Evolutionary conservation across 2,329 filamentous ascomycete species (phyloP), one percentile per base, ranked within the genome.

Genomic region (Diaporthe vaccinii): DNA sequence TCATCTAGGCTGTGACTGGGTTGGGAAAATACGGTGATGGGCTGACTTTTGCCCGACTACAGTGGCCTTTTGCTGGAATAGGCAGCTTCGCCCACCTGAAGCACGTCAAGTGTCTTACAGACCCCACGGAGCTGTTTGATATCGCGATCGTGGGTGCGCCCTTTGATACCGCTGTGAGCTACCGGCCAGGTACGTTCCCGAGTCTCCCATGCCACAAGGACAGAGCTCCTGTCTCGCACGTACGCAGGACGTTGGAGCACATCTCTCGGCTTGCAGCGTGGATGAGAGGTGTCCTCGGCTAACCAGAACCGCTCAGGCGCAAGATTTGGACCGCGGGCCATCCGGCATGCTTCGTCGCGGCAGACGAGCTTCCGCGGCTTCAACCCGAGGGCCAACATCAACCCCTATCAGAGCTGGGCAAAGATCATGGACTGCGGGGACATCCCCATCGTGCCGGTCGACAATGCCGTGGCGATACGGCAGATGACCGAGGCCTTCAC

Each of bases 371-470:
- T 93, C 83, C 91, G 95, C 57, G 93, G 93, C 81, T 95, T 94
- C 89, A 98, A 98, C 84, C 91, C 93, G 2, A 92, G 95, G 31
- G 95, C 95, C 2, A 89, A 89, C 53, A 89, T 98, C 78, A 98
- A 98, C 83, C 95, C 96, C 0, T 98, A 97, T 85, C 86, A 87
- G 55, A 93, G 90, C 73, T 96, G 94, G 93, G 93, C 94, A 0
- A 91, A 86, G 53, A 91, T 98, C 75, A 87, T 96, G 69, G 96
- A 98, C 86, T 98, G 96, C 83, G 96, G 96, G 62, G 96, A 98
- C 82, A 95, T 98, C 74, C 95, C 96, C 39, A 88, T 97, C 78
- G 94, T 93, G 0, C 95, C 95, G 0, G 93, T 97, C 79, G 95
- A 98, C 85, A 98, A 98, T 82, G 91, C 87, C 1, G 87, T 98